A percentile compares a stretch with the other conserved stretches of the same genome.
phyloP scores from a whole-genome alignment of 1,284 basidiomycete species.

The Rhodotorula sp. region DNA sequence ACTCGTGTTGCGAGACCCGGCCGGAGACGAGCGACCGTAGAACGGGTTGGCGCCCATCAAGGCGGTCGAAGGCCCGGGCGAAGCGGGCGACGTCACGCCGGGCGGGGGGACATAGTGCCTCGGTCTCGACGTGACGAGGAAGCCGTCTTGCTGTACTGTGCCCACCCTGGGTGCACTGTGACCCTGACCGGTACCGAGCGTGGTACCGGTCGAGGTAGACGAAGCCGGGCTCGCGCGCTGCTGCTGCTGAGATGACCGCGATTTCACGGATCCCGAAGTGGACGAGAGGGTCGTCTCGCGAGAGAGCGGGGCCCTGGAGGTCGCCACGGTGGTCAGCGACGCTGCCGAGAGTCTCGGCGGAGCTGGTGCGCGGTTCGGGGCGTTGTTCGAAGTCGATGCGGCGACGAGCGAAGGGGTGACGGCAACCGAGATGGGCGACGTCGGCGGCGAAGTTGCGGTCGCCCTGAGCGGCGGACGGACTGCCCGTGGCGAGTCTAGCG shows the following conservation, averaged over 20 bases:
- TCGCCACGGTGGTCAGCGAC: not conserved
- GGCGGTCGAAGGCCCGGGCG: conserved; percentile 15
- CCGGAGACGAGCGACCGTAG: not conserved
- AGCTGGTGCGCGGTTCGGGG: not conserved
- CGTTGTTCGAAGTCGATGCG: not conserved
- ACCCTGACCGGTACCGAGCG: not conserved
- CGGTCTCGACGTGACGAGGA: conserved; percentile 28
- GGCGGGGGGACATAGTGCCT: conserved; percentile 10
- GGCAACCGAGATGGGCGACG: not conserved
- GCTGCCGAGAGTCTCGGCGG: not conserved
- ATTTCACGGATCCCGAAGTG: not conserved
- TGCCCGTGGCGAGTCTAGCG: not conserved
- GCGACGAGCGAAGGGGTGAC: not conserved
- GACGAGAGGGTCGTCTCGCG: not conserved
- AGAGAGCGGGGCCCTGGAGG: not conserved
- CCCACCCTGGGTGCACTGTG: not conserved
- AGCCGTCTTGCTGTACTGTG: conserved; percentile 13
- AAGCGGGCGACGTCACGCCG: not conserved
- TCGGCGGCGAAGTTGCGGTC: not conserved
- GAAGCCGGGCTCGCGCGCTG: conserved; percentile 10
- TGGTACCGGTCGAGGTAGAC: not conserved
- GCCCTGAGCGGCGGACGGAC: not conserved
- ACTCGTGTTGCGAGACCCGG: not conserved
- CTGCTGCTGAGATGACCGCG: not conserved
- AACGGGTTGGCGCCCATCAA: not conserved